Evolutionary conservation across 306 rosid genomes (phyloP).

Genomic region (Acacia acuminata): DNA sequence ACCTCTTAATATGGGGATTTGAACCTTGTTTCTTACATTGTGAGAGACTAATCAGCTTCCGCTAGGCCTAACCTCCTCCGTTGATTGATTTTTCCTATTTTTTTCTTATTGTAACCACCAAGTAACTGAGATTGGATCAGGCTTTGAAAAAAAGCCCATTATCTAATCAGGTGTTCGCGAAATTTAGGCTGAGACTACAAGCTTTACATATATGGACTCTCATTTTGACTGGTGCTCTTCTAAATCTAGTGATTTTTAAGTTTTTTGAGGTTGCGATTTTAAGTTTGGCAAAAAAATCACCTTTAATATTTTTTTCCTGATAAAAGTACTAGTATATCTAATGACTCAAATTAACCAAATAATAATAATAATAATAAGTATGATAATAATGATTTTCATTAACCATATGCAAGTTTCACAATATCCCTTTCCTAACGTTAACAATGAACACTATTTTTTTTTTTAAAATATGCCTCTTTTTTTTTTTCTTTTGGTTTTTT

Average conservation of each 20-base stretch:
- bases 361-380: no score
- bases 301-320: neutral
- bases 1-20: fast-evolving
- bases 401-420: neutral
- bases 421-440: neutral
- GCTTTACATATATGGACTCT: neutral
- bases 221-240: neutral
- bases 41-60: fast-evolving
- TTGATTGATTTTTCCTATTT: neutral
- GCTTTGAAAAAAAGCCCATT: neutral
- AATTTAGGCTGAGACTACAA: neutral
- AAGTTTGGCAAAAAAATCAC: neutral
- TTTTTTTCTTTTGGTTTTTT: fast-evolving
- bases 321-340: neutral
- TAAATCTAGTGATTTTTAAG: neutral
- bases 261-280: neutral
- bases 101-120: neutral
- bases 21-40: fast-evolving
- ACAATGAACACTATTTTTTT: neutral
- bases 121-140: neutral
- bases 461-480: neutral
- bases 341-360: neutral
- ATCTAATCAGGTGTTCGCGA: neutral
- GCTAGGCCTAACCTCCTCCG: fast-evolving
- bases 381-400: neutral